These are phyloP conservation scores for Colletotrichum lini DNA, from an alignment of 2,329 filamentous ascomycete species.

Conservation along the genomic window DNA sequence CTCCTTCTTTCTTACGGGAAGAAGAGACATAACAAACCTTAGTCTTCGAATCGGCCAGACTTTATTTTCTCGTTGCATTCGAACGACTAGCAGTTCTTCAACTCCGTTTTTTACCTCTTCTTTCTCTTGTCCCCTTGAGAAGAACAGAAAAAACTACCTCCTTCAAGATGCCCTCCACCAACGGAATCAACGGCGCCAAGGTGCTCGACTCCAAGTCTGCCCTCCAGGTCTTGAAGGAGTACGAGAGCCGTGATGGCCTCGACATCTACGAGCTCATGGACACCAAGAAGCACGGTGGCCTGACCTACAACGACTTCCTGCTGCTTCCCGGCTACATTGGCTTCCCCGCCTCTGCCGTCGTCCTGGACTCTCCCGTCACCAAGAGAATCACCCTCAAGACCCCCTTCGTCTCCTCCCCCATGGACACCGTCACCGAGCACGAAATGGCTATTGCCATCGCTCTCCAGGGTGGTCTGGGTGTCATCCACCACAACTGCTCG, in stretches of 20 bases:
- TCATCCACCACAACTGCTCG: conserved; percentile 99
- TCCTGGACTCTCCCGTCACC: conserved; percentile 91
- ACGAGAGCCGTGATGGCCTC: conserved; percentile 86
- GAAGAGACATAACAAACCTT: conserved; percentile 58
- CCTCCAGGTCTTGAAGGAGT: conserved; percentile 85
- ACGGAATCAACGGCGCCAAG: conserved; percentile 67
- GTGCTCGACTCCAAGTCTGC: conserved; percentile 83
- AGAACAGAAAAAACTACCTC: conserved; percentile 46
- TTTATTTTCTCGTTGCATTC: conserved; percentile 50
- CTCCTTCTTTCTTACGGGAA: conserved; percentile 67
- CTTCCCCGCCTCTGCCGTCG: conserved; percentile 92
- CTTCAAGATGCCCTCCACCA: conserved; percentile 76
- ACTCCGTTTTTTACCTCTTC: conserved; percentile 50
- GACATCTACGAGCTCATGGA: conserved; percentile 89
- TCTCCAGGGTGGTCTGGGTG: conserved; percentile 87
- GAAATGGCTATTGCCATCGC: conserved; percentile 99
- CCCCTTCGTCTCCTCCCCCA: conserved; percentile 96
- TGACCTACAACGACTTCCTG: conserved; percentile 99
- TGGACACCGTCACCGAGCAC: conserved; percentile 99
- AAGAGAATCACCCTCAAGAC: conserved; percentile 97
- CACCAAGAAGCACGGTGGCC: conserved; percentile 89
- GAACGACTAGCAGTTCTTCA: conserved; percentile 50
- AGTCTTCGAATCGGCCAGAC: conserved; percentile 49
- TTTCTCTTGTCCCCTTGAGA: conserved; percentile 47
- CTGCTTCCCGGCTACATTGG: conserved; percentile 97